Base-by-base conservation (phyloP, 2,329 filamentous ascomycete genomes). In the Ploettnerulaceae sp. region DNA sequence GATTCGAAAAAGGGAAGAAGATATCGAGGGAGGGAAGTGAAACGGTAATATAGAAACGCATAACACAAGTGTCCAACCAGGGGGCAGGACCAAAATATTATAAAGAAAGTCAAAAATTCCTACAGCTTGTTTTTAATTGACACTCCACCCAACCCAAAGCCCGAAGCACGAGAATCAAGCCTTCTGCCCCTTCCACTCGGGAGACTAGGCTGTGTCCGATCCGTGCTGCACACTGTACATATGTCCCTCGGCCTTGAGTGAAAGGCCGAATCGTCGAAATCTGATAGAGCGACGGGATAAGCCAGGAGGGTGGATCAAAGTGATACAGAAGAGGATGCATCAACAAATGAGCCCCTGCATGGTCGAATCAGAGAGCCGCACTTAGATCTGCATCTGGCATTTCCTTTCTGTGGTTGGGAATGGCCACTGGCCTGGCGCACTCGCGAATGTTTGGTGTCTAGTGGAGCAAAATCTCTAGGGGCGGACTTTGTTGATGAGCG, bases 261-360 rank as follows among this genome's bases (percentile, higher is more conserved):
- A 26, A 39, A 44, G 17, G 41, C 41, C 41, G 41, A 44, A 44
- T 28, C 21, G 24, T 44, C 28, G 29, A 24, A n/a, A n/a, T n/a
- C n/a, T n/a, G n/a, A n/a, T n/a, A n/a, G n/a, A n/a, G n/a, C n/a
- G n/a, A n/a, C n/a, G n/a, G 38, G 9, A 2, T 17, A 20, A 38
- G 35, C 25, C 26, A 11, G 26, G 21, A 24, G 15, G 15, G 22
- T 38, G 35, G 21, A 37, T 15, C 21, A 15, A 32, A 15, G 6
- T n/a, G 7, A 26, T n/a, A n/a, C n/a, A n/a, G n/a, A n/a, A n/a
- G n/a, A n/a, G n/a, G n/a, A 9, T 26, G 22, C 35, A 24, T 38
- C 35, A 38, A 28, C 14, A 24, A 24, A n/a, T 26, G 21, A n/a
- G 7, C 21, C 21, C 5, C 28, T 4, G 5, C 4, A 12, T 11